phyloP scores from a whole-genome alignment of 805 yeast species.

The Ogataea henricii region DNA sequence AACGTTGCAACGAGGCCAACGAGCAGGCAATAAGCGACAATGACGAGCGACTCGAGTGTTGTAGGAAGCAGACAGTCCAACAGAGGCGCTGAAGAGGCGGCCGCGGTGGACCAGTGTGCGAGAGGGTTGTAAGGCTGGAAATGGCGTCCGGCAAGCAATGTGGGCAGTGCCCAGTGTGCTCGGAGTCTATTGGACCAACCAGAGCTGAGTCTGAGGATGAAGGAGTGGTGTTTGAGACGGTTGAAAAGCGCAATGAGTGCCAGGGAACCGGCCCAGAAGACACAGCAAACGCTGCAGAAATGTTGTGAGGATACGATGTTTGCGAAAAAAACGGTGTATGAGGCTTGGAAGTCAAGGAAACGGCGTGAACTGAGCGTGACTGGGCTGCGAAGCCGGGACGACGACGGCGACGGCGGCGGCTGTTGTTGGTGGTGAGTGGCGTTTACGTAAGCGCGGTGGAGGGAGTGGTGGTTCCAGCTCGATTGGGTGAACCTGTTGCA shows the following conservation, averaged over 20 bases:
- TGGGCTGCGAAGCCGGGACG: constrained; percentile 20
- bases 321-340: constrained; percentile 25
- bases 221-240: constrained; percentile 12
- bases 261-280: constrained; percentile 26
- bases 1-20: constrained; percentile 9
- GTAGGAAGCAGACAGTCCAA: constrained; percentile 32
- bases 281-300: constrained; percentile 20
- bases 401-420: neutral
- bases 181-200: constrained; percentile 18
- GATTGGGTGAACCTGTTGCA: constrained; percentile 19
- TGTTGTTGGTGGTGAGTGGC: constrained; percentile 14
- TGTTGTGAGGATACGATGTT: constrained; percentile 19
- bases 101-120: neutral
- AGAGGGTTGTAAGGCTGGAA: constrained; percentile 18
- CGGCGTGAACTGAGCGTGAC: constrained; percentile 11
- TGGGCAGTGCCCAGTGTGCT: constrained; percentile 25
- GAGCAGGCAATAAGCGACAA: constrained; percentile 19
- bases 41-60: constrained; percentile 25
- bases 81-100: constrained; percentile 5
- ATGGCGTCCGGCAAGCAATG: constrained; percentile 22
- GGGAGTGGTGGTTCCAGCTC: constrained; percentile 1
- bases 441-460: constrained; percentile 13
- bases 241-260: constrained; percentile 21
- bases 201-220: constrained; percentile 12
- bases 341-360: constrained; percentile 13